Percentiles rank a stretch among this genome's conserved stretches.
phyloP scores from a whole-genome alignment of 768 basidiomycete species.

The Termitomyces sp. region DNA sequence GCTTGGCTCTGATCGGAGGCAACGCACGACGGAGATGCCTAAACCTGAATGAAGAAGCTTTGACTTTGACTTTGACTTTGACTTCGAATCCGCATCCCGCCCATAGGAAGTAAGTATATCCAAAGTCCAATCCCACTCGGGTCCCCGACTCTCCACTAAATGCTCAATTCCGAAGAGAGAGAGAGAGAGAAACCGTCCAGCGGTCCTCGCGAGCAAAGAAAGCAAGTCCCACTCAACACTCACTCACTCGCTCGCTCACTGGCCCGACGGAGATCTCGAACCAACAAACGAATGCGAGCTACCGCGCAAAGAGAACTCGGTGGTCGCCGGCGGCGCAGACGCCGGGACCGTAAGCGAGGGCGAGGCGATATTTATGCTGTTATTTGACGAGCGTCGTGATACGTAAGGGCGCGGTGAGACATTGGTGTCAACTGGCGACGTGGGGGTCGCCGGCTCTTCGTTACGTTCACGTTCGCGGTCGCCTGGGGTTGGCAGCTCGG shows the following conservation, averaged over 20 bases:
- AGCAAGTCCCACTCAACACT: constrained; percentile 14
- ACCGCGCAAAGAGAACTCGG: constrained; percentile 10
- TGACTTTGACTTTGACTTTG: no score
- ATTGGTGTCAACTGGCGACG: constrained; percentile 26
- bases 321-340: constrained; percentile 8
- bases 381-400: constrained; percentile 45
- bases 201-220: constrained; percentile 20
- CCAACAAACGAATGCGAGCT: constrained; percentile 8
- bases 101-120: background rate
- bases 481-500: constrained; percentile 15
- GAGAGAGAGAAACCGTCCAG: constrained; percentile 12
- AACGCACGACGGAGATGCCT: background rate
- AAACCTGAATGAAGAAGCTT: no score
- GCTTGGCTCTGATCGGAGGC: background rate
- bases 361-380: constrained; percentile 36
- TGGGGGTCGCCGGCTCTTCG: constrained; percentile 19
- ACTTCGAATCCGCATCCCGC: background rate
- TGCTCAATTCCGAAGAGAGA: no score
- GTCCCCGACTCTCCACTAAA: constrained; percentile 1
- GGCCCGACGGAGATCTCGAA: constrained; percentile 13
- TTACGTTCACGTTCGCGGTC: no score
- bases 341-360: constrained; percentile 28
- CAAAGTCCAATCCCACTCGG: background rate
- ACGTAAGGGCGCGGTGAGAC: constrained; percentile 55
- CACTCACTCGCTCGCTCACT: constrained; percentile 5